Base-by-base conservation (phyloP, 2,329 filamentous ascomycete genomes). In the Celoporthe dispersa region DNA sequence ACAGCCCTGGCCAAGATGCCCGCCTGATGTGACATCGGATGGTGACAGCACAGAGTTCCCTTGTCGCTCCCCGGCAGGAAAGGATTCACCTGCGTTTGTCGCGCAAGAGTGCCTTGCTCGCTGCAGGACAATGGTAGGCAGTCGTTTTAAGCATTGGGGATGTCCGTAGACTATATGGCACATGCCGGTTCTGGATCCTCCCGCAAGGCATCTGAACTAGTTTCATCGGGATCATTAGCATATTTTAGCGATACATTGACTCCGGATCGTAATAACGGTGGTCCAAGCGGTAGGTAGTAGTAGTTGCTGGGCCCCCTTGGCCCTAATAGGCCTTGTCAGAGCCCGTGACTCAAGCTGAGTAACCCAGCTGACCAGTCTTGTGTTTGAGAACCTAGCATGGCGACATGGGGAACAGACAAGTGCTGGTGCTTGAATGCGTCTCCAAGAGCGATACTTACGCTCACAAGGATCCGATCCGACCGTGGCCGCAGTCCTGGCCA, bases 71-170 rank as follows among this genome's bases (percentile, higher is more conserved):
- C 41, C 6, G 4, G 41, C 5, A 28, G 51, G 51, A n/a, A n/a
- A 6, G 25, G 12, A 55, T 48, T 48, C 1, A 28, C 51, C 28
- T 31, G 14, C 2, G 25, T 5, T 57, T 16, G 14, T 33, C 53
- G 33, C 25, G 14, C 14, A 19, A 7, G 25, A 57, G 19, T 19
- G 53, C 25, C 14, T 19, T 61, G 16, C 59, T 35, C 22, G 1
- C 12, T 19, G 9, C 39, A 37, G 37, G 59, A 35, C n/a, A 57
- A 57, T 9, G 22, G 35, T 41, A 25, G n/a, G 22, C 19, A 28
- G 22, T 28, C 35, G 44, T 33, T 28, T 44, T 63, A 53, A 39
- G 62, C 14, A 25, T 65, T 72, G 71, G 71, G 71, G 71, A 72
- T 72, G 68, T 72, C 71, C 71, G 71, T 61, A 37, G 28, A 11